A percentile compares a stretch with the other conserved stretches of the same genome.
Evolutionary conservation across 768 basidiomycete species (phyloP).

Genomic region (Dendrothele bispora): DNA sequence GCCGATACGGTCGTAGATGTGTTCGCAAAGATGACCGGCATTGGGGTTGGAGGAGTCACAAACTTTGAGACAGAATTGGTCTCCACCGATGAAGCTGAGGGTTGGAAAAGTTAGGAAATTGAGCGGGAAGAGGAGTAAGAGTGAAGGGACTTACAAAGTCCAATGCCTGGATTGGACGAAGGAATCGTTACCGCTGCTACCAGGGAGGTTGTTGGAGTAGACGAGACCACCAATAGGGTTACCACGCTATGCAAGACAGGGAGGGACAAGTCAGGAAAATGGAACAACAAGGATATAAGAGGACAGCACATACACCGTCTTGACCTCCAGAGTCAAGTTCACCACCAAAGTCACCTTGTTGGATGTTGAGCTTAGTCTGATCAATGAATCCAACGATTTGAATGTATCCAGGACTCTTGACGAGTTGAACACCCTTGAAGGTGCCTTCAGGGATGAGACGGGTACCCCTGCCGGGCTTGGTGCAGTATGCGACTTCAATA

Average conservation of each 20-base stretch:
- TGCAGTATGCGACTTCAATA: constrained; percentile 68
- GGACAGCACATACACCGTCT: too few species aligned
- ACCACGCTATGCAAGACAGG: constrained; percentile 49
- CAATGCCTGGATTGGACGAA: constrained; percentile 49
- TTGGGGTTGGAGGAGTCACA: constrained; percentile 49
- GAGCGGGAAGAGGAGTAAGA: background rate
- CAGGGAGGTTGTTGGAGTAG: constrained; percentile 45
- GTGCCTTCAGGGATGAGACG: constrained; percentile 62
- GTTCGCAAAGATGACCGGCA: constrained; percentile 32
- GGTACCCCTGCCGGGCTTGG: constrained; percentile 60
- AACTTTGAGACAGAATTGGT: constrained; percentile 50
- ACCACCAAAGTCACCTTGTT: constrained; percentile 56
- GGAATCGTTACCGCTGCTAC: constrained; percentile 28
- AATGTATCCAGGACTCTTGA: constrained; percentile 52
- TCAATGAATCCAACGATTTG: constrained; percentile 59
- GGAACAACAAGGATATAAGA: too few species aligned
- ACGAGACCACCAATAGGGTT: constrained; percentile 58
- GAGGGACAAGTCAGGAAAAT: too few species aligned
- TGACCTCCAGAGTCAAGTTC: constrained; percentile 72
- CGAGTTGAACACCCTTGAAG: constrained; percentile 55
- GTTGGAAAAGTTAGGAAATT: background rate
- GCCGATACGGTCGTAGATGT: constrained; percentile 53
- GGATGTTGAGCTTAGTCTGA: constrained; percentile 54
- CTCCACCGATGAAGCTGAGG: constrained; percentile 56
- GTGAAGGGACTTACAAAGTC: constrained; percentile 36